A percentile compares a stretch with the other conserved stretches of the same genome.
phyloP scores from a whole-genome alignment of 2,329 filamentous ascomycete species.

The Botrytis porri region DNA sequence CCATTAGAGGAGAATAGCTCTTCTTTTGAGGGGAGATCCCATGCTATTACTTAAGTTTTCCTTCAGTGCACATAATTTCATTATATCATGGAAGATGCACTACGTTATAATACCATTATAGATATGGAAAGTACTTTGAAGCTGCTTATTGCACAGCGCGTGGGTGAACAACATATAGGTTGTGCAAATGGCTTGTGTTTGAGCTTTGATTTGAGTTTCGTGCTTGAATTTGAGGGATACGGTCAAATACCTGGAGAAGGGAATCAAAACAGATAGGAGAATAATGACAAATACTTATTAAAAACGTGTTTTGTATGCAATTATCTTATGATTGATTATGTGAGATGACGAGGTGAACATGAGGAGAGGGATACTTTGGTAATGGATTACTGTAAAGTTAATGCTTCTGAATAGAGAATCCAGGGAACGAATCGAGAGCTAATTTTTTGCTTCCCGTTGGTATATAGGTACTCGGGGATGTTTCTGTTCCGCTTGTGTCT shows the following conservation, averaged over 20 bases:
- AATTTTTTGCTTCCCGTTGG: too few species aligned
- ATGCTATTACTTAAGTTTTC: neutral
- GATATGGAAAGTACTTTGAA: neutral
- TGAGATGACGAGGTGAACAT: neutral
- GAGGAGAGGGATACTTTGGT: neutral
- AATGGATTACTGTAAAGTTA: neutral
- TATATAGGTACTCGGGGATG: too few species aligned
- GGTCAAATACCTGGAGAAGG: neutral
- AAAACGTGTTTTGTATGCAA: neutral
- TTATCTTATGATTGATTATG: neutral
- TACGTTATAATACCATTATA: neutral
- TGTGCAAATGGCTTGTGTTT: neutral
- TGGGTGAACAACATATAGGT: neutral
- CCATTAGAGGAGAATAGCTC: neutral
- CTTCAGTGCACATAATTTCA: neutral
- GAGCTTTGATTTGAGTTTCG: neutral
- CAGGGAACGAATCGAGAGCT: too few species aligned
- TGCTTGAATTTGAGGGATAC: neutral
- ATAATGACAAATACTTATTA: neutral
- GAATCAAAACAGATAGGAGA: neutral
- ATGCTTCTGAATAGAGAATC: too few species aligned
- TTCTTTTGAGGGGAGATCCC: neutral
- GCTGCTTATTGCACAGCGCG: neutral
- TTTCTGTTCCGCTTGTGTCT: too few species aligned
- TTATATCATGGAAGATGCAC: neutral